These are phyloP conservation scores for Chlamydomonas reinhardtii DNA, from an alignment of 163 green algal species.

Conservation along the genomic window DNA sequence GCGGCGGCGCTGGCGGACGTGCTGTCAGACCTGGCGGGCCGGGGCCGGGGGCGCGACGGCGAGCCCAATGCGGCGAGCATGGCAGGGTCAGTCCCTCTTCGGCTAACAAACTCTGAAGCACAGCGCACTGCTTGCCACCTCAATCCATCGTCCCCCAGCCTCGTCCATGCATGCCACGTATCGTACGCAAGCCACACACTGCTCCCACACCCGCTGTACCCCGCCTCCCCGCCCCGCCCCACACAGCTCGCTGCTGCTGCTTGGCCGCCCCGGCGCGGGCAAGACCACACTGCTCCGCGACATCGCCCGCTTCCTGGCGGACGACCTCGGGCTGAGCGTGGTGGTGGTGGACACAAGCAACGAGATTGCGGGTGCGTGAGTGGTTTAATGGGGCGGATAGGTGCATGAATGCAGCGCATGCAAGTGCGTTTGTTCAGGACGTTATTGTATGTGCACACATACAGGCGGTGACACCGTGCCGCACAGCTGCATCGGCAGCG, in stretches of 20 bases:
- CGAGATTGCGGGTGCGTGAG: slow-evolving; percentile 63
- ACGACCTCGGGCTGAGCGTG: background rate
- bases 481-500: slow-evolving; percentile 59
- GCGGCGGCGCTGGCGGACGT: slow-evolving; percentile 13
- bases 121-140: too few species aligned
- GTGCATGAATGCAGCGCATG: background rate
- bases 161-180: too few species aligned
- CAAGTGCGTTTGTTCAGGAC: background rate
- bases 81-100: too few species aligned
- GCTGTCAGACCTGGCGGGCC: slow-evolving; percentile 35
- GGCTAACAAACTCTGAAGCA: too few species aligned
- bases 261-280: background rate
- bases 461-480: slow-evolving; percentile 83
- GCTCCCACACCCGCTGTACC: too few species aligned
- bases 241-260: slow-evolving; percentile 15
- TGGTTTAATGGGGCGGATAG: too few species aligned
- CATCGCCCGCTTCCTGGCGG: slow-evolving; percentile 5
- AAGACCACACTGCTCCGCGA: slow-evolving; percentile 13
- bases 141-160: too few species aligned
- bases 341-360: slow-evolving; percentile 92
- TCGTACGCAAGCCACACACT: too few species aligned
- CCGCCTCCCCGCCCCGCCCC: too few species aligned
- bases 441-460: slow-evolving; percentile 50
- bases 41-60: background rate
- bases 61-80: background rate